A percentile compares a stretch with the other conserved stretches of the same genome.
Evolutionary conservation across 208 protist genomes (phyloP).

Genomic region (Crithidia brevicula): DNA sequence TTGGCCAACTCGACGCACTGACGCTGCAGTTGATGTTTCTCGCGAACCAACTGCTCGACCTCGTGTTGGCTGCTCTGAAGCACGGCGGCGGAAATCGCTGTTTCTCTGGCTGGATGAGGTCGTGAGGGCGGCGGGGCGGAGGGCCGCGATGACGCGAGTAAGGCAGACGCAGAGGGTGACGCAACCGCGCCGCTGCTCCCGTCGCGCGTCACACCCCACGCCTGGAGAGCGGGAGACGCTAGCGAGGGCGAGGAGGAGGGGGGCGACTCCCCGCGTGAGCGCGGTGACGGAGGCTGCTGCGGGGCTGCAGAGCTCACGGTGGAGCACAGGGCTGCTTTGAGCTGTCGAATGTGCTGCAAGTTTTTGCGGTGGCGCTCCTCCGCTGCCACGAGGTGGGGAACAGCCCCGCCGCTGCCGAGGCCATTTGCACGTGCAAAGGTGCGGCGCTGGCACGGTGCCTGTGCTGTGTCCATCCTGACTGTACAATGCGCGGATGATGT

Average conservation of each 20-base stretch:
- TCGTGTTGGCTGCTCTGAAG: constrained; percentile 27
- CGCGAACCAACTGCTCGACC: constrained; percentile 21
- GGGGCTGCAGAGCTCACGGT: constrained; percentile 17
- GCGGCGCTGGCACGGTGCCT: constrained; percentile 7
- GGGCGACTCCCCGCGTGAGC: constrained; percentile 3
- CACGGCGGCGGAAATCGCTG: constrained; percentile 3
- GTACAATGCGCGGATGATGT: too few species aligned
- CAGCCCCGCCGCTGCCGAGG: constrained; percentile 2
- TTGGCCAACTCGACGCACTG: constrained; percentile 26
- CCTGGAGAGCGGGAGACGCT: constrained; percentile 6
- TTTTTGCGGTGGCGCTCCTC: constrained; percentile 29
- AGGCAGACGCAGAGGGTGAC: background rate
- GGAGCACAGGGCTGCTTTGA: constrained; percentile 30
- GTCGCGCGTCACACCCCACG: background rate
- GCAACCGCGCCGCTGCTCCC: constrained; percentile 5
- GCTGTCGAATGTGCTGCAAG: constrained; percentile 20
- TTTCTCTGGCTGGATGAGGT: background rate
- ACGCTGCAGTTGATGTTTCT: constrained; percentile 26
- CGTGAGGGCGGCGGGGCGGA: background rate
- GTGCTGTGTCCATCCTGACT: constrained; percentile 1
- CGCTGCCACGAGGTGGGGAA: constrained; percentile 19
- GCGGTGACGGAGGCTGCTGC: background rate
- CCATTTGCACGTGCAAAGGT: constrained; percentile 28
- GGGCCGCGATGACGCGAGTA: background rate
- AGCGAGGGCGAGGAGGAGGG: constrained; percentile 12